Conservation (phyloP, 1,284 basidiomycete species). For the Schizopora paradoxa region DNA sequence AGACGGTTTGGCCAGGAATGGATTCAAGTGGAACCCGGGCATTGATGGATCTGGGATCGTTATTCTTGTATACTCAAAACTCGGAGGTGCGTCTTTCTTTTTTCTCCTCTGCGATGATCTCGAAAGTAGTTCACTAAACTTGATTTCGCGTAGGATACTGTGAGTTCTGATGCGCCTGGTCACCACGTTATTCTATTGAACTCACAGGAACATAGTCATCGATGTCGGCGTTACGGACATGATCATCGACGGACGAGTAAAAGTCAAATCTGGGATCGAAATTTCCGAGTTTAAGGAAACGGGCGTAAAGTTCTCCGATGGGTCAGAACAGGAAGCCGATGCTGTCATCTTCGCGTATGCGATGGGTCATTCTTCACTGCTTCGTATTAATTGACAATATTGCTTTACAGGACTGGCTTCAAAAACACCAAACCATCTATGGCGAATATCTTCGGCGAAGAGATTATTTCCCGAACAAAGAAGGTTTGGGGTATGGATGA, state of each 20-base stretch:
- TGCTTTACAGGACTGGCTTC: slow-evolving; percentile 17
- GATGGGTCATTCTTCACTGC: neutral
- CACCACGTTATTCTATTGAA: neutral
- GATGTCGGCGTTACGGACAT: slow-evolving; percentile 38
- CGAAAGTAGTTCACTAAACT: slow-evolving; percentile 8
- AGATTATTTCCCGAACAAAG: slow-evolving; percentile 21
- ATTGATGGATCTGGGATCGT: slow-evolving; percentile 27
- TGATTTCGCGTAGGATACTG: slow-evolving; percentile 10
- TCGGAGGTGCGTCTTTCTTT: slow-evolving; percentile 24
- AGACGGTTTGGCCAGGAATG: slow-evolving; percentile 32
- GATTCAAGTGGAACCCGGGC: slow-evolving; percentile 34
- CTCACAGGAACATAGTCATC: slow-evolving; percentile 26
- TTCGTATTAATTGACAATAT: too few species aligned
- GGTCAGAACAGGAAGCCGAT: slow-evolving; percentile 29
- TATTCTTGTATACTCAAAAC: slow-evolving; percentile 25
- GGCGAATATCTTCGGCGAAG: slow-evolving; percentile 23
- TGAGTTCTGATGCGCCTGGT: neutral
- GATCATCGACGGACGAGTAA: slow-evolving; percentile 26
- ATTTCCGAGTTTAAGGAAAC: slow-evolving; percentile 24
- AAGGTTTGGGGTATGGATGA: slow-evolving; percentile 25
- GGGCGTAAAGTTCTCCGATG: slow-evolving; percentile 31
- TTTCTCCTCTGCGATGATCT: neutral
- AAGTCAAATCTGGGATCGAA: slow-evolving; percentile 29
- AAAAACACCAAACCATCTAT: slow-evolving; percentile 12
- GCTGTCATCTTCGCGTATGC: slow-evolving; percentile 27